Base-by-base conservation (phyloP, 176 grass and related monocot genomes). In the Aechmea fasciata region DNA sequence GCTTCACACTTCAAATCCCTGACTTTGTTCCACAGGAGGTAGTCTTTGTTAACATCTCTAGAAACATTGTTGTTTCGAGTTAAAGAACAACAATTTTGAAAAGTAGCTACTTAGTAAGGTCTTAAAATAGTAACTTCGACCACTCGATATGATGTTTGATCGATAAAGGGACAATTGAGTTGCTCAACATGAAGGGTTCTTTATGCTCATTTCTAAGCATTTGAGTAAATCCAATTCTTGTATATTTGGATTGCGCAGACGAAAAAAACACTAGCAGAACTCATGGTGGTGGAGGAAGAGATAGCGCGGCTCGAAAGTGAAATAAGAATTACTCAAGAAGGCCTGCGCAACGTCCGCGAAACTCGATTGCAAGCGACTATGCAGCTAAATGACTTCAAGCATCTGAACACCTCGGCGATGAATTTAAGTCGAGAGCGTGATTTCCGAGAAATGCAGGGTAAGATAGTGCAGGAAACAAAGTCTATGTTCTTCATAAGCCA, bases 401-500 rank as follows among this genome's bases (percentile, higher is more conserved):
- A 52, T 48, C 23, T 23, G 47, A 57, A 24, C 52, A 29, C 20
- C 20, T 52, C 18, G 49, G 17, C 14, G 9, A 76, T 25, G 47
- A 1, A 41, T 41, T 41, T 41, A 41, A 41, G 48, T 49, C 63
- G 51, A 57, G 18, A 19, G 17, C 50, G 6, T 54, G 48, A 3
- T 51, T 9, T 22, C 57, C 26, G 57, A 59, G 25, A 50, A 76
- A 61, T 69, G 22, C 74, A 72, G 13, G 68, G 76, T 14, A 83
- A 81, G 19, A 47, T 81, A 11, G 13, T 51, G 29, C 67, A 81
- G 54, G 78, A 87, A 29, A 85, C 85, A 72, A 97, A 83, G 73
- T 83, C 89, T 50, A 87, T 90, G 89, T 90, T 97, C 84, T 97
- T 87, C 71, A 99, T 99, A 75, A 93, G 75, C 69, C 84, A 89